Conservation (phyloP, 1,284 basidiomycete genomes). For the Ustilago bromivora region DNA sequence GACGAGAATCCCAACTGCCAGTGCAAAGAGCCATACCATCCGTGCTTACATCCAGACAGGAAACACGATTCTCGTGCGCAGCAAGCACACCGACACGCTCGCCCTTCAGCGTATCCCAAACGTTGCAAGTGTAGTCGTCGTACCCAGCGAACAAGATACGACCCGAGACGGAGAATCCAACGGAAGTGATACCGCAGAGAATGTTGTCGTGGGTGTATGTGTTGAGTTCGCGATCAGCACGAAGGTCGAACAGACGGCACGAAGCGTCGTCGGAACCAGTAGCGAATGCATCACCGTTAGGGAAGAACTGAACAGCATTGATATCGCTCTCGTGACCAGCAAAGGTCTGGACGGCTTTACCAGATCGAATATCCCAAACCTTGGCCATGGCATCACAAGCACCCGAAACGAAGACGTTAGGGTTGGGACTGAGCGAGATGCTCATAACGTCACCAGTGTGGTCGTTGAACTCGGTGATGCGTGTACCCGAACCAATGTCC, state of each 20-base stretch:
- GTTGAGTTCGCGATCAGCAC: constrained; percentile 95
- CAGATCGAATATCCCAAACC: constrained; percentile 97
- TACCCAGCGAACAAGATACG: constrained; percentile 98
- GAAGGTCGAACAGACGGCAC: constrained; percentile 96
- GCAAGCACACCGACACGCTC: constrained; percentile 96
- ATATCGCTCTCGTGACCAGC: constrained; percentile 99
- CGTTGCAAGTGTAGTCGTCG: constrained; percentile 99
- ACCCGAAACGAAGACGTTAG: constrained; percentile 96
- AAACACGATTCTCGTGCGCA: constrained; percentile 97
- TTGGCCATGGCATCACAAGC: constrained; percentile 98
- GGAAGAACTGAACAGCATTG: constrained; percentile 99
- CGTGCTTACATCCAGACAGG: constrained; percentile 92
- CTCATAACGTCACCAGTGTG: constrained; percentile 98
- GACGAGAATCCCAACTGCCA: constrained; percentile 98
- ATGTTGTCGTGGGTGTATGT: constrained; percentile 98
- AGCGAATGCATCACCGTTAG: constrained; percentile 97
- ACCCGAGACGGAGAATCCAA: constrained; percentile 96
- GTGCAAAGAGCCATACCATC: constrained; percentile 99
- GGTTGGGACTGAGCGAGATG: constrained; percentile 90
- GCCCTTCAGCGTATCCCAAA: constrained; percentile 98
- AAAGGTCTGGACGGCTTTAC: constrained; percentile 97
- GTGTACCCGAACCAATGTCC: constrained; percentile 96
- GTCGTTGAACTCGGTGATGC: constrained; percentile 96
- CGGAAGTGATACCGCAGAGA: constrained; percentile 96
- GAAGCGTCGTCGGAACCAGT: constrained; percentile 99